Base-by-base conservation (phyloP, 2,329 filamentous ascomycete species). In the Neonectria punicea region DNA sequence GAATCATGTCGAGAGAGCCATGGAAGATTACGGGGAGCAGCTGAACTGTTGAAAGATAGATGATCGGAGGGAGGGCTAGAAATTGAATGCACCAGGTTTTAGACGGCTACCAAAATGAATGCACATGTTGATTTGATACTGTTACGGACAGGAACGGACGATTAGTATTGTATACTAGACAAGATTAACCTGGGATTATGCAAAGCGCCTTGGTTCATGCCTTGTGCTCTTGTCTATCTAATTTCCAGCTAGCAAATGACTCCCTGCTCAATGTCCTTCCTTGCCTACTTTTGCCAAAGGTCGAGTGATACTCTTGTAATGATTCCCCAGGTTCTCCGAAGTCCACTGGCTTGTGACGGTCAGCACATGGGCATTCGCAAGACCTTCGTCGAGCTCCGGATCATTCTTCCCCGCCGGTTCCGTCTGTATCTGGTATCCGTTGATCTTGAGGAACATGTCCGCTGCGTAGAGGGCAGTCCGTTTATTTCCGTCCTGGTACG, bases 401-500 rank as follows among this genome's bases (percentile, higher is more conserved):
- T 67, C 53, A 25, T 34, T 22, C 1, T 32, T 55, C 9, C 20
- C 57, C 44, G 10, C 32, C 51, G 41, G 56, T 3, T 22, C 54
- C 32, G 43, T 58, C 49, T 63, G 65, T 2, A 73, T 22, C 39
- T 66, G 64, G 49, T 69, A 62, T 3, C 70, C 66, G n/a, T 73
- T 72, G 20, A 68, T 67, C 36, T 69, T 67, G 5, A 71, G 55
- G 39, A 73, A 69, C 68, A 69, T 69, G 18, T 72, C 66, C n/a
- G 66, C 67, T 1, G 70, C 68, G 2, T 41, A 61, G 2, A 69
- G 66, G 34, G 68, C 58, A n/a, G 53, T 66, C 46, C 68, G 41
- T 30, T 72, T 73, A 53, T 72, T 73, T 18, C 66, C 67, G 47
- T 71, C 66, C 18, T 67, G 58, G 44, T 68, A 74, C 1, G 67